Conservation (phyloP, 768 basidiomycete genomes). For the Auriscalpium orientale region DNA sequence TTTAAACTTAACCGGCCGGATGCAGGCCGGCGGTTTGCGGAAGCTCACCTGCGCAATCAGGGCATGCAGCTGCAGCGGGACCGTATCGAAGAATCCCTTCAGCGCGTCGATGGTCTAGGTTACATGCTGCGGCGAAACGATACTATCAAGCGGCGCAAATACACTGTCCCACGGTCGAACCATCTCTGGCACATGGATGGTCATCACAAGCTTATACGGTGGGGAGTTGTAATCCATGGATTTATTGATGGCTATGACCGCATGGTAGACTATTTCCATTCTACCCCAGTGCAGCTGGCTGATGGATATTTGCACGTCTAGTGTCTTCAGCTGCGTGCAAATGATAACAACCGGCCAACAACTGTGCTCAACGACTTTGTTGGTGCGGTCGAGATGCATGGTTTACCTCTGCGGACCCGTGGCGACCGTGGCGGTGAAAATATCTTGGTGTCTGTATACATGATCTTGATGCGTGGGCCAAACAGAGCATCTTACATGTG, state of each 20-base stretch:
- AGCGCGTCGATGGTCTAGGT: background rate
- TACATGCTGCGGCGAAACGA: background rate
- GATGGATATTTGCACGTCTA: no score
- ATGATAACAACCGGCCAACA: background rate
- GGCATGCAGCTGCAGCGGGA: background rate
- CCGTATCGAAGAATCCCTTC: background rate
- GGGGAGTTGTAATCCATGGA: conserved; percentile 21
- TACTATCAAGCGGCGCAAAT: background rate
- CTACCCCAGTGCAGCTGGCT: no score
- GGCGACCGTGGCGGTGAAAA: background rate
- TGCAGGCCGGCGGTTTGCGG: background rate
- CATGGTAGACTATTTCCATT: background rate
- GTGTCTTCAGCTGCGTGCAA: background rate
- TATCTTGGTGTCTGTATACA: conserved; percentile 6
- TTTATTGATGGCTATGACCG: conserved; percentile 18
- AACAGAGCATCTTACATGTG: conserved; percentile 25
- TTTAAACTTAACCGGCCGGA: background rate
- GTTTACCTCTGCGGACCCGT: background rate
- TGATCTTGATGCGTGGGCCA: conserved; percentile 27
- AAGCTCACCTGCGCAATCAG: background rate
- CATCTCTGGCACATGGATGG: background rate
- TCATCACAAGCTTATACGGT: conserved; percentile 12
- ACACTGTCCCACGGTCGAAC: background rate
- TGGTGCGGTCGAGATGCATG: background rate
- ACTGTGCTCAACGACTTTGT: background rate